These are phyloP conservation scores for Paramecium octaurelia DNA, from an alignment of 73 alveolate species.

Conservation along the genomic window DNA sequence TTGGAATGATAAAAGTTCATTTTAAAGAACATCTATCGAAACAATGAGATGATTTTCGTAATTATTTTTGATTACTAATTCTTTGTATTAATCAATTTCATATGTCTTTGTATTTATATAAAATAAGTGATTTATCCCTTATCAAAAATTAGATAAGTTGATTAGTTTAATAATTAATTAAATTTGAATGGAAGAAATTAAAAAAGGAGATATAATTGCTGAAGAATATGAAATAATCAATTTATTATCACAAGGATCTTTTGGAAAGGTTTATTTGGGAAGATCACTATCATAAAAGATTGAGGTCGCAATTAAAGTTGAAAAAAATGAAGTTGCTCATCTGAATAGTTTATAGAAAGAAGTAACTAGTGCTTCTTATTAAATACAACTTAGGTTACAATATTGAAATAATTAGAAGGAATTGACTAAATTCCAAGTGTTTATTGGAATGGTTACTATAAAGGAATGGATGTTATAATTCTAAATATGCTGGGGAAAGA, in stretches of 20 bases:
- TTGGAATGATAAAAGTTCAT: neutral
- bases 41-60: neutral
- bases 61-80: neutral
- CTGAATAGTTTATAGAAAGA: neutral
- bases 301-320: neutral
- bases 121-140: neutral
- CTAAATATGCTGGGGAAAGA: constrained; percentile 47
- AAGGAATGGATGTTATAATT: constrained; percentile 37
- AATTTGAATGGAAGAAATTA: neutral
- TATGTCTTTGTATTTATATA: neutral
- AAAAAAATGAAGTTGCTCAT: neutral
- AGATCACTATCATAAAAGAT: neutral
- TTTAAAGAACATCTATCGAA: neutral
- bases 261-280: constrained; percentile 16
- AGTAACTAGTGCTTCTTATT: neutral
- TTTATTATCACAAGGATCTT: constrained; percentile 16
- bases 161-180: neutral
- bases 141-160: neutral
- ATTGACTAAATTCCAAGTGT: neutral
- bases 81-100: neutral
- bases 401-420: neutral
- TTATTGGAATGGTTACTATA: constrained; percentile 44
- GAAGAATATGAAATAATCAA: constrained; percentile 1
- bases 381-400: neutral
- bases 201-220: neutral